Percentiles rank a stretch among this genome's conserved stretches.
These are phyloP conservation scores for Xylariaceae sp. DNA, from an alignment of 2,329 filamentous ascomycete species.

Conservation along the genomic window DNA sequence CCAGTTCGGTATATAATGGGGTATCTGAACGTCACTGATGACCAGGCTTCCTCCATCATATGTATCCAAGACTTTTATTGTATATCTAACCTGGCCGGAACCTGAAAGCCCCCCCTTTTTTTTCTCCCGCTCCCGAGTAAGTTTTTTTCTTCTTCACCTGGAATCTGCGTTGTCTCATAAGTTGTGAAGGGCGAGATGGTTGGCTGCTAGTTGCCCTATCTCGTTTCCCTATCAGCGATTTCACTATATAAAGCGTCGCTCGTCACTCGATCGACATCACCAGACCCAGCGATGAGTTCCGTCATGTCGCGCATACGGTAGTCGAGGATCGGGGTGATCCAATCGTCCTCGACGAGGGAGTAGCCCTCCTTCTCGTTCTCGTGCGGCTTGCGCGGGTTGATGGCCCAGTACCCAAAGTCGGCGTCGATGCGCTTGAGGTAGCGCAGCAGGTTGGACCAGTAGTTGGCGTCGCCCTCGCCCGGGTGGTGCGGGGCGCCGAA, in stretches of 20 bases:
- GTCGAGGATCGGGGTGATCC: slow-evolving; percentile 67
- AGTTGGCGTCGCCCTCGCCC: slow-evolving; percentile 64
- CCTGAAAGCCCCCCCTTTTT: too few species aligned
- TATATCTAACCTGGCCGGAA: too few species aligned
- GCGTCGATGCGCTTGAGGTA: slow-evolving; percentile 65
- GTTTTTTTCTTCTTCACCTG: too few species aligned
- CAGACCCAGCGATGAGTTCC: slow-evolving; percentile 54
- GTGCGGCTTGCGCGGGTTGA: slow-evolving; percentile 70
- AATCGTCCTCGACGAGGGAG: slow-evolving; percentile 67
- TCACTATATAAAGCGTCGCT: too few species aligned
- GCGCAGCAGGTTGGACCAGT: slow-evolving; percentile 69
- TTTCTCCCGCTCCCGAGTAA: too few species aligned
- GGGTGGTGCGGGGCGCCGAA: slow-evolving; percentile 65
- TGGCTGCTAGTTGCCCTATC: too few species aligned
- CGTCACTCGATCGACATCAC: background rate
- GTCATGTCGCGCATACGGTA: slow-evolving; percentile 68
- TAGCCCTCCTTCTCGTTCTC: slow-evolving; percentile 66
- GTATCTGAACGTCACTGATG: background rate
- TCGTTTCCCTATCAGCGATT: too few species aligned
- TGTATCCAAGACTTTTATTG: background rate
- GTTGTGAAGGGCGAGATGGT: too few species aligned
- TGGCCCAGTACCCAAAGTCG: slow-evolving; percentile 74
- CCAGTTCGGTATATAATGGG: slow-evolving; percentile 3
- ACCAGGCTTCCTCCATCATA: too few species aligned
- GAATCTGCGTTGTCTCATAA: too few species aligned